Percentiles rank a stretch among this genome's conserved stretches.
Conservation (phyloP, 192 early-diverging fungal genomes). For the Backusella psychrophila region DNA sequence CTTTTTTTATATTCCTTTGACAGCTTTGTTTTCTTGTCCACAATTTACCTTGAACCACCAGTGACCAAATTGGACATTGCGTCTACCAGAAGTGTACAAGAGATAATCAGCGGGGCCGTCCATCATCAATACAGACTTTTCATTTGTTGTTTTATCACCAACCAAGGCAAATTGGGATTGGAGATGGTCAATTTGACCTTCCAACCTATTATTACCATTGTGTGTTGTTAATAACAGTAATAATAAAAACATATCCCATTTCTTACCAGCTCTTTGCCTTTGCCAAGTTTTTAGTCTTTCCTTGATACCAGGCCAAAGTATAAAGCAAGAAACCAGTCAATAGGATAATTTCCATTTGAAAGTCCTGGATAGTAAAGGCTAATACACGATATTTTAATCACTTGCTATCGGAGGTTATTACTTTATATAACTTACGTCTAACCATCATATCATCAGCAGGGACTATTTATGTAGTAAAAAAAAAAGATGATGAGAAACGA, state of each 20-base stretch:
- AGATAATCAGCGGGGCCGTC: conserved; percentile 77
- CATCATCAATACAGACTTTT: conserved; percentile 41
- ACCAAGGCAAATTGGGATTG: conserved; percentile 71
- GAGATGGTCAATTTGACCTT: conserved; percentile 28
- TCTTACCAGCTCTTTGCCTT: conserved; percentile 44
- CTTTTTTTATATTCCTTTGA: not conserved
- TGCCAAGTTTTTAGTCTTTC: conserved; percentile 27
- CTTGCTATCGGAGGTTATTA: no score
- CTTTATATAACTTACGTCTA: conserved; percentile 1
- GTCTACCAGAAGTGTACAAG: conserved; percentile 75
- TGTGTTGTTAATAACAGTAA: not conserved
- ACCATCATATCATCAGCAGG: not conserved
- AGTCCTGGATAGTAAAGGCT: conserved; percentile 10
- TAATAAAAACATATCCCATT: not conserved
- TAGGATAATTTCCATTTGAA: conserved; percentile 27
- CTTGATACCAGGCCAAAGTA: conserved; percentile 25
- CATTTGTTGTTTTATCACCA: conserved; percentile 54
- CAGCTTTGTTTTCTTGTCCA: not conserved
- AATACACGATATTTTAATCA: no score
- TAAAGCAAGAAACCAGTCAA: conserved; percentile 19
- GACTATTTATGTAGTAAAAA: not conserved
- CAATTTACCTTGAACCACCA: conserved; percentile 51
- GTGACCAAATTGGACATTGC: conserved; percentile 65
- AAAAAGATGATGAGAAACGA: conserved; percentile 6
- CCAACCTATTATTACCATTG: conserved; percentile 23